Percentiles rank a stretch among this genome's conserved stretches.
phyloP scores from a whole-genome alignment of 441 rosid genomes.

The Erysimum pusillum region DNA sequence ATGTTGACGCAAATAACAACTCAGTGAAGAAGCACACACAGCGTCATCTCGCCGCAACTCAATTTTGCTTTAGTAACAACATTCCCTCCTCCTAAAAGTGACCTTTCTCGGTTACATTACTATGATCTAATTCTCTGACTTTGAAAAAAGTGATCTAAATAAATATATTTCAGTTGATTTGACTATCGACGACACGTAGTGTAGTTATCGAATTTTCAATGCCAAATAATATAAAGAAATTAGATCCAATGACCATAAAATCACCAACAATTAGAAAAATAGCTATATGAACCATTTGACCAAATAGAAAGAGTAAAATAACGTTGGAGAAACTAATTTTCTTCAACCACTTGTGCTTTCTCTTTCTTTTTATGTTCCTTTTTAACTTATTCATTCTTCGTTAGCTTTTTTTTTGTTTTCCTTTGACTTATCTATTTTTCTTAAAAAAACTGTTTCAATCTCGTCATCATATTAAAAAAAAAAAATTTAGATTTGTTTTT shows the following conservation, averaged over 20 bases:
- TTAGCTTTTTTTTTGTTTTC: no score
- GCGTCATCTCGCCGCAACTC: slow-evolving; percentile 48
- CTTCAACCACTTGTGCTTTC: background rate
- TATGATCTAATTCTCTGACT: slow-evolving; percentile 8
- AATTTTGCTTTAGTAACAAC: slow-evolving; percentile 35
- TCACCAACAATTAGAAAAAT: no score
- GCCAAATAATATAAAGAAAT: background rate
- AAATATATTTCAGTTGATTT: slow-evolving; percentile 12
- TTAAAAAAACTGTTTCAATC: no score
- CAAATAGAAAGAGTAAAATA: no score
- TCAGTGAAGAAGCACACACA: slow-evolving; percentile 24
- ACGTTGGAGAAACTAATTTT: no score
- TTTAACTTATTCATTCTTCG: background rate
- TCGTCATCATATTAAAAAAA: no score
- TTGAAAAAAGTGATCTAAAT: slow-evolving; percentile 11
- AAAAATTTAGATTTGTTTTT: no score
- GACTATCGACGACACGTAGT: slow-evolving; percentile 16
- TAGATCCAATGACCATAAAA: background rate
- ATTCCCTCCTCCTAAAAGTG: slow-evolving; percentile 37
- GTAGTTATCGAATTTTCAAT: slow-evolving; percentile 6
- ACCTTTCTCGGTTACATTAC: slow-evolving; percentile 27
- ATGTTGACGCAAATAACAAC: slow-evolving; percentile 30
- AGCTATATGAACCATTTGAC: no score
- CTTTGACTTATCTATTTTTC: no score
- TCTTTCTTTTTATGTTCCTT: background rate